Evolutionary conservation across 257 asterid genomes (phyloP), one percentile per base, ranked within the genome.

Genomic region (Sherardia arvensis): DNA sequence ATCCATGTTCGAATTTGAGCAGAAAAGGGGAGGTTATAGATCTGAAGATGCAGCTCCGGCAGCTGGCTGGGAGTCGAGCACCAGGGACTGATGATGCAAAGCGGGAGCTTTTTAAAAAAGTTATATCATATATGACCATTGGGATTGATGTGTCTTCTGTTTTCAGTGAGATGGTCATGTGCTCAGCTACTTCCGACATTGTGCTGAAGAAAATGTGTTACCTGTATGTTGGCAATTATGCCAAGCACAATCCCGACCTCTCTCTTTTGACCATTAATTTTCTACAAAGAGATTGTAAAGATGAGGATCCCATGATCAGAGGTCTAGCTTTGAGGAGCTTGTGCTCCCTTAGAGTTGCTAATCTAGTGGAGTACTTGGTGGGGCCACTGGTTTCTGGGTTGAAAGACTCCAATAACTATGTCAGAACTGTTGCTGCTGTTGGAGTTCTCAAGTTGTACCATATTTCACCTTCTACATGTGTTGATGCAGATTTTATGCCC

Each of bases 161-260:
- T 62, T 93, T 93, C 59, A 90, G 97, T 58, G 97, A 93, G 77
- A 93, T 90, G 99, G 99, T 93, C 75, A 93, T 93, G 99, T 93
- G 99, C 81, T 90, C 97, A 22, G 96, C 96, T 3, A 90, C 97
- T 25, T 85, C 99, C 0, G 99, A 93, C 74, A 93, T 93, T 18
- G 96, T 93, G 76, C 95, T 90, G 26, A 90, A 93, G 76, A 93
- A 93, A 82, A 93, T 90, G 99, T 93, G 97, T 71, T 93, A 93
- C 65, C 79, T 93, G 61, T 93, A 93, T 48, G 99, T 93, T 0
- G 97, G 99, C 58, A 90, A 93, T 77, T 93, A 93, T 40, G 99
- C 99, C 0, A 90, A 93, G 81, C 65, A 84, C 82, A 93, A 93
- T 69, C 99, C 99, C 0, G 99, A 93, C 66, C 95, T 93, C 28